Conservation (phyloP, 805 yeast genomes). For the Metschnikowia continentalis region DNA sequence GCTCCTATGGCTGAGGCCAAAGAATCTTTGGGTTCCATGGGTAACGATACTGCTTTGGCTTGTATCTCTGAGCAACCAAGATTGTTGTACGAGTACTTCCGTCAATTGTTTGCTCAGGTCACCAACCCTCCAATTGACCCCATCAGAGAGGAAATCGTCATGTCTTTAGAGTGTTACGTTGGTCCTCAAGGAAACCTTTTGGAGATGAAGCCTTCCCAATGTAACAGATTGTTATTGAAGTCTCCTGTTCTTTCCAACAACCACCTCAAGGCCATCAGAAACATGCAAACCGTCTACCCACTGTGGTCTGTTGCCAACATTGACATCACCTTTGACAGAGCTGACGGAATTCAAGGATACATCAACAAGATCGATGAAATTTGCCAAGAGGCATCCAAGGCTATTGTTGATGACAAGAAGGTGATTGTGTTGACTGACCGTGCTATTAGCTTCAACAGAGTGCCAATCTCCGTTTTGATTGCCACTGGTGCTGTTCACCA, state of each 20-base stretch:
- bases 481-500: slow-evolving; percentile 98
- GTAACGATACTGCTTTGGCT: slow-evolving; percentile 94
- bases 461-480: slow-evolving; percentile 80
- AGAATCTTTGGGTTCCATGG: slow-evolving; percentile 97
- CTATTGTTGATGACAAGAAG: slow-evolving; percentile 72
- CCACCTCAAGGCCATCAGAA: slow-evolving; percentile 71
- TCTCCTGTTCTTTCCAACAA: slow-evolving; percentile 76
- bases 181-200: slow-evolving; percentile 98
- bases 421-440: slow-evolving; percentile 76
- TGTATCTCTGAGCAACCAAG: slow-evolving; percentile 92
- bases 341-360: slow-evolving; percentile 84
- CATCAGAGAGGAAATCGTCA: slow-evolving; percentile 91
- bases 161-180: slow-evolving; percentile 94
- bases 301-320: slow-evolving; percentile 78
- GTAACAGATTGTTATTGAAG: slow-evolving; percentile 77
- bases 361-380: slow-evolving; percentile 78
- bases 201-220: slow-evolving; percentile 89
- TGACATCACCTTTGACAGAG: slow-evolving; percentile 82
- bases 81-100: slow-evolving; percentile 86
- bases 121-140: slow-evolving; percentile 99
- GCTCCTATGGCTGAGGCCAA: slow-evolving; percentile 97
- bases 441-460: slow-evolving; percentile 52
- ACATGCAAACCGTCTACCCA: slow-evolving; percentile 73
- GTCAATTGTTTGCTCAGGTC: slow-evolving; percentile 95
- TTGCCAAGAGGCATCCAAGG: slow-evolving; percentile 81